Evolutionary conservation across 2,329 filamentous ascomycete species (phyloP).

Genomic region (Botrytis squamosa): DNA sequence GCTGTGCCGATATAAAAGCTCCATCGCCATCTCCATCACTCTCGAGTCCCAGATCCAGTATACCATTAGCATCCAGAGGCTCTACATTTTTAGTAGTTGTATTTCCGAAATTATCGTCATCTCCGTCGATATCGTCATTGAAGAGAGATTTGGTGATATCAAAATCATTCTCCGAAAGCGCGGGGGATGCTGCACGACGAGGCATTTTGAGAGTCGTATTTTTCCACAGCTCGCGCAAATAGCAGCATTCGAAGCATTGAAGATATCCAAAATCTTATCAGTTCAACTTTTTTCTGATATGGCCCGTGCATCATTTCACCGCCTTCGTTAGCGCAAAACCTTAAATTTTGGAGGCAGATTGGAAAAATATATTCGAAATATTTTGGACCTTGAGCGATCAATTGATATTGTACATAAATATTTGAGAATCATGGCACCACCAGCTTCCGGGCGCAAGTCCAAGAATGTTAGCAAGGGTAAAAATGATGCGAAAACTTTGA

Average conservation of each 20-base stretch:
- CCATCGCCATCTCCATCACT: slow-evolving; percentile 70
- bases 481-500: slow-evolving; percentile 32
- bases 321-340: slow-evolving; percentile 24
- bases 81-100: slow-evolving; percentile 42
- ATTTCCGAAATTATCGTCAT: slow-evolving; percentile 43
- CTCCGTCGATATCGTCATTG: slow-evolving; percentile 55
- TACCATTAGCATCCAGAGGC: slow-evolving; percentile 58
- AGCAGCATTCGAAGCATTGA: neutral
- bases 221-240: slow-evolving; percentile 21
- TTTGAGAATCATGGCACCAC: slow-evolving; percentile 32
- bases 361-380: slow-evolving; percentile 22
- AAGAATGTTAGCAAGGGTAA: slow-evolving; percentile 29
- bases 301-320: slow-evolving; percentile 1
- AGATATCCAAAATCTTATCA: slow-evolving; percentile 25
- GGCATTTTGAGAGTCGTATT: slow-evolving; percentile 54
- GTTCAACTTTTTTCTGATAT: slow-evolving; percentile 20
- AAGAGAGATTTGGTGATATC: slow-evolving; percentile 84
- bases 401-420: slow-evolving; percentile 4
- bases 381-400: slow-evolving; percentile 6
- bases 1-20: slow-evolving; percentile 84
- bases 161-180: slow-evolving; percentile 83
- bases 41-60: slow-evolving; percentile 57
- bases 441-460: slow-evolving; percentile 29
- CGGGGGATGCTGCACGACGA: slow-evolving; percentile 73
- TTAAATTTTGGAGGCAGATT: slow-evolving; percentile 20